Conservation (phyloP, 208 protist species). For the Kentomonas sorsogonicus region DNA sequence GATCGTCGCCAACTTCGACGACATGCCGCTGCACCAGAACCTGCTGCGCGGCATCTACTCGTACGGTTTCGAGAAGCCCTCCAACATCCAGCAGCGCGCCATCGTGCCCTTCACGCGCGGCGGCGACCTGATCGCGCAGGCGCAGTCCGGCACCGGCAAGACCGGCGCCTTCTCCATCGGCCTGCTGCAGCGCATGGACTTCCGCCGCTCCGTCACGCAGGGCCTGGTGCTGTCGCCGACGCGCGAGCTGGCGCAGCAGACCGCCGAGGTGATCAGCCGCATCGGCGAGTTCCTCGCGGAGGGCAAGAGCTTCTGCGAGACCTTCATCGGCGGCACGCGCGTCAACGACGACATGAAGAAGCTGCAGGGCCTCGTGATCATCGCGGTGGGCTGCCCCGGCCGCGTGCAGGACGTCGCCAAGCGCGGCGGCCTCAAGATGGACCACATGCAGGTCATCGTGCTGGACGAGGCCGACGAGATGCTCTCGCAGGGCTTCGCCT, state of each 20-base stretch:
- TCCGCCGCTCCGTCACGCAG: slow-evolving; percentile 82
- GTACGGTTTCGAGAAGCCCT: slow-evolving; percentile 99
- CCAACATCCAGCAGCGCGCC: slow-evolving; percentile 97
- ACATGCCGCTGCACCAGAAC: slow-evolving; percentile 97
- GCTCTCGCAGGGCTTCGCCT: slow-evolving; percentile 95
- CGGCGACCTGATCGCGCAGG: slow-evolving; percentile 94
- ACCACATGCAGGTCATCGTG: slow-evolving; percentile 94
- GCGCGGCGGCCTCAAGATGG: slow-evolving; percentile 78
- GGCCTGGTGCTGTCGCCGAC: slow-evolving; percentile 96
- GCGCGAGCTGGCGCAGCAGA: slow-evolving; percentile 95
- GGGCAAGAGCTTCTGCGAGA: slow-evolving; percentile 72
- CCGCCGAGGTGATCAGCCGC: slow-evolving; percentile 92
- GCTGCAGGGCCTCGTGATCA: slow-evolving; percentile 87
- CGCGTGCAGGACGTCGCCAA: slow-evolving; percentile 97
- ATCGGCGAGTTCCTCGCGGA: slow-evolving; percentile 96
- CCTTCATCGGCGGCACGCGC: slow-evolving; percentile 92
- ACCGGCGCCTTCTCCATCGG: slow-evolving; percentile 98
- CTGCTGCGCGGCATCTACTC: slow-evolving; percentile 97
- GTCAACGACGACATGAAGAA: slow-evolving; percentile 95
- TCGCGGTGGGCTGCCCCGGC: slow-evolving; percentile 97
- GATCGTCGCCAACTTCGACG: slow-evolving; percentile 93
- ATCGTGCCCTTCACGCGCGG: slow-evolving; percentile 95
- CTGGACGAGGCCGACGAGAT: slow-evolving; percentile 99
- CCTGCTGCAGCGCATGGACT: slow-evolving; percentile 91
- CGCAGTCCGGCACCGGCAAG: slow-evolving; percentile 97